A percentile compares a stretch with the other conserved stretches of the same genome.
phyloP scores from a whole-genome alignment of 345 rosid species.

The Salix suchowensis region DNA sequence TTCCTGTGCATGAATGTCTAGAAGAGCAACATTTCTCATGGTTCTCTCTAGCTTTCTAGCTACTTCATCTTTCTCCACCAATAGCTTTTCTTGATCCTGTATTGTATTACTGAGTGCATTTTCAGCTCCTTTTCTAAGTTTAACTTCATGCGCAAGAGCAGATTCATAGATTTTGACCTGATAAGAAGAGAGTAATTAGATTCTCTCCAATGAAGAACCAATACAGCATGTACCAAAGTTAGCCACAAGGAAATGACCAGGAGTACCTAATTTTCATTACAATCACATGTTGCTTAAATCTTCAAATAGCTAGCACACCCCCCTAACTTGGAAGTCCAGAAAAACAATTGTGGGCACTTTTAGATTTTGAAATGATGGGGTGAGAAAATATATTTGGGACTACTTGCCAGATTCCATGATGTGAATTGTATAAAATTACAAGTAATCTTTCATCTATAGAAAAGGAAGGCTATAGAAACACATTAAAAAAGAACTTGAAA shows the following conservation, averaged over 20 bases:
- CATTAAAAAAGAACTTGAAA: neutral
- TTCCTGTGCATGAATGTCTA: slow-evolving; percentile 49
- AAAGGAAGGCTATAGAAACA: neutral
- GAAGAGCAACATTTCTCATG: slow-evolving; percentile 49
- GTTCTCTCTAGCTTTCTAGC: slow-evolving; percentile 45
- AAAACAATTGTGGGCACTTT: neutral
- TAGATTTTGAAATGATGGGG: no score
- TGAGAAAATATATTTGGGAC: neutral
- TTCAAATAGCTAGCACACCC: neutral
- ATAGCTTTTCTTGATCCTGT: slow-evolving; percentile 39
- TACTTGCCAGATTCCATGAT: neutral
- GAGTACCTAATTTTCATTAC: neutral
- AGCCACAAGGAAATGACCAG: neutral
- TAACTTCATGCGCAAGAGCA: slow-evolving; percentile 39
- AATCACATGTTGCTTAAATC: neutral
- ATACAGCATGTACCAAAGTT: neutral
- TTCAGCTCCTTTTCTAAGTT: slow-evolving; percentile 47
- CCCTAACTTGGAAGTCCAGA: neutral
- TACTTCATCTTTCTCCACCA: slow-evolving; percentile 43
- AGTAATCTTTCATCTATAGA: neutral
- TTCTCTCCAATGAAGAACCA: neutral
- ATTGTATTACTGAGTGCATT: slow-evolving; percentile 28
- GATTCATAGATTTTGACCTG: slow-evolving; percentile 49
- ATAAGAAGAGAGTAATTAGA: slow-evolving; percentile 6
- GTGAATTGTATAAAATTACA: neutral